Evolutionary conservation across 345 rosid species (phyloP).

Genomic region (Bruguiera parviflora): DNA sequence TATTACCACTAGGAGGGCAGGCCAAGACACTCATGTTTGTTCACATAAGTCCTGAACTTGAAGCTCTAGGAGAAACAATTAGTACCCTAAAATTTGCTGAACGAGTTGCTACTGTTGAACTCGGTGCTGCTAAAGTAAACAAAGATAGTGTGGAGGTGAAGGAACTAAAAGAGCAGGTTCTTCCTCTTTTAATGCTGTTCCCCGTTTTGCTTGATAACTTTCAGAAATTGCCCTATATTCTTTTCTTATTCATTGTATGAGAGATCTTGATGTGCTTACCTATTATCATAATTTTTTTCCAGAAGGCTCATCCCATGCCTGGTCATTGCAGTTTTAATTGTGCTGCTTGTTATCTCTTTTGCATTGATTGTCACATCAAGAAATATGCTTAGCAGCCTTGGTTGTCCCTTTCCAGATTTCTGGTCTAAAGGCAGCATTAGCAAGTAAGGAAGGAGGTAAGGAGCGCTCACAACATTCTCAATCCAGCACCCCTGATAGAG

Average conservation of each 20-base stretch:
- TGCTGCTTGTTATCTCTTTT: background rate
- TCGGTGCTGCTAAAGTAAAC: constrained; percentile 35
- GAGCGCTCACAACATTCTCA: constrained; percentile 19
- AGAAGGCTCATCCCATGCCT: too few relatives aligned
- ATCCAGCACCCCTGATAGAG: constrained; percentile 30
- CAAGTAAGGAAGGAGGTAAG: constrained; percentile 24
- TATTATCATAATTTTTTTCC: background rate
- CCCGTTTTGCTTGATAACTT: background rate
- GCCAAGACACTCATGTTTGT: constrained; percentile 37
- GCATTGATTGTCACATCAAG: background rate
- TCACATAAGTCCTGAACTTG: constrained; percentile 34
- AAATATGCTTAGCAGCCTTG: background rate
- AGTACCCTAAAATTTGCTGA: constrained; percentile 37
- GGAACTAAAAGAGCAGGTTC: constrained; percentile 39
- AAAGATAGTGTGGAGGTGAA: constrained; percentile 29
- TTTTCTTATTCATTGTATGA: background rate
- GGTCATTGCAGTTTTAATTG: background rate
- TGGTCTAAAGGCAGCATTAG: constrained; percentile 28
- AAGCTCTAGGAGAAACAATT: constrained; percentile 31
- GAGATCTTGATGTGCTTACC: background rate
- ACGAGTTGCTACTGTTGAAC: constrained; percentile 36
- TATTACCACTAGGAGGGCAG: constrained; percentile 27
- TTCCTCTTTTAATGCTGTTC: background rate
- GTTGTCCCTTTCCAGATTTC: constrained; percentile 19
- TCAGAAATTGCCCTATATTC: background rate